Percentiles rank a stretch among this genome's conserved stretches.
Evolutionary conservation across 257 asterid species (phyloP).

Genomic region (Plectranthus barbatus): DNA sequence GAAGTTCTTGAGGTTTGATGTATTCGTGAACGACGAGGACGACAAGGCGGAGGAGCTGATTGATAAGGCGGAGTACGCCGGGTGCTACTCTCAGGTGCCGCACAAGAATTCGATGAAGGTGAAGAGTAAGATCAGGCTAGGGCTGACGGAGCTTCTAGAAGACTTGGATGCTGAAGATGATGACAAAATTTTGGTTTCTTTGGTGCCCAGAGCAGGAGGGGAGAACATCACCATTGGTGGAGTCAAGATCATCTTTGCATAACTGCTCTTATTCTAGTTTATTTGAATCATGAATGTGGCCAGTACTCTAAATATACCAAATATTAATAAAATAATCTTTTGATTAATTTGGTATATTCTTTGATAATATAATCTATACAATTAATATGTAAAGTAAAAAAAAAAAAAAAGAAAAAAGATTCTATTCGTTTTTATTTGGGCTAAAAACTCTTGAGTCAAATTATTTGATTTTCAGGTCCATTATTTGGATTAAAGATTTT

Average conservation of each 20-base stretch:
- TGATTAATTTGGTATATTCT: no score
- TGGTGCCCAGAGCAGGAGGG: slow-evolving; percentile 33
- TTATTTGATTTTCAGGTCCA: no score
- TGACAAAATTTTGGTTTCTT: slow-evolving; percentile 33
- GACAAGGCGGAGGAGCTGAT: slow-evolving; percentile 15
- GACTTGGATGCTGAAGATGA: slow-evolving; percentile 40
- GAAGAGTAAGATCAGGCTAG: slow-evolving; percentile 21
- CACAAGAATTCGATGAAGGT: slow-evolving; percentile 20
- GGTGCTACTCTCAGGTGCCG: slow-evolving; percentile 31
- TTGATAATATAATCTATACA: no score
- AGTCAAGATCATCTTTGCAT: slow-evolving; percentile 30
- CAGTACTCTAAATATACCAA: no score
- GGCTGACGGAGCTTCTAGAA: slow-evolving; percentile 31
- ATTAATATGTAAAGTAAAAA: no score
- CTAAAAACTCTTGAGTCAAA: no score
- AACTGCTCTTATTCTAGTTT: no score
- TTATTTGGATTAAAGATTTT: no score
- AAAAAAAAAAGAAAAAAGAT: no score
- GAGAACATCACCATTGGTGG: slow-evolving; percentile 29
- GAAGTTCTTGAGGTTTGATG: slow-evolving; percentile 32
- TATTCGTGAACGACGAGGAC: slow-evolving; percentile 40
- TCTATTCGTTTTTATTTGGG: no score
- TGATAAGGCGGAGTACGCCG: slow-evolving; percentile 42
- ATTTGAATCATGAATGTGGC: no score
- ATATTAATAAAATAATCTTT: no score